Percentiles rank a stretch among this genome's conserved stretches.
Evolutionary conservation across 495 filamentous ascomycete species (phyloP).

Genomic region (Bathelium albidoporum): DNA sequence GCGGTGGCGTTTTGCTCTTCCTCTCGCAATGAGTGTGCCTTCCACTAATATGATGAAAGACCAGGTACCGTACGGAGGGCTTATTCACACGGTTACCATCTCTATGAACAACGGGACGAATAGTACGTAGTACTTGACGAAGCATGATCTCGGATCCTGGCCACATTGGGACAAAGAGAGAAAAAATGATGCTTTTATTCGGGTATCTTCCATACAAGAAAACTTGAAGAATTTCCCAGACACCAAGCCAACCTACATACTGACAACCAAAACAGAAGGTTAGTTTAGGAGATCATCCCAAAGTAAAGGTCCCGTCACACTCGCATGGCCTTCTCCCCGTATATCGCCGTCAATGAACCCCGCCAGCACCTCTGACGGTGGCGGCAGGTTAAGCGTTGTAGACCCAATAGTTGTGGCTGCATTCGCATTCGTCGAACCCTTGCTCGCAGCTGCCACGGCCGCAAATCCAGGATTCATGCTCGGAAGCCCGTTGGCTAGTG

Average conservation of each 20-base stretch:
- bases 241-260: constrained; percentile 2
- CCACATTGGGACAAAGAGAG: no score
- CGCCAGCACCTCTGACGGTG: constrained; percentile 16
- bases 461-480: not conserved
- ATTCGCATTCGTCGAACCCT: not conserved
- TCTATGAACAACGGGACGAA: constrained; percentile 10
- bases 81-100: not conserved
- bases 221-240: no score
- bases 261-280: constrained; percentile 10
- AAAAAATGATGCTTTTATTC: no score
- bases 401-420: constrained; percentile 8
- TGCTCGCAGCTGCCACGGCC: not conserved
- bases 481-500: not conserved
- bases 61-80: constrained; percentile 17
- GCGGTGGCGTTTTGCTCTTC: constrained; percentile 9
- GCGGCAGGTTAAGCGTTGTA: constrained; percentile 16
- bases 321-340: not conserved
- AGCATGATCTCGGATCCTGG: no score
- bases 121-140: constrained; percentile 8
- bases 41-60: constrained; percentile 12
- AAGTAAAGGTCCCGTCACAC: not conserved
- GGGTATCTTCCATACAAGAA: no score
- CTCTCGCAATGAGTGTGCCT: constrained; percentile 17
- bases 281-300: constrained; percentile 7
- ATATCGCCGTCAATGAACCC: constrained; percentile 13